Evolutionary conservation across 208 protist species (phyloP).

Genomic region (Angomonas ambiguus): DNA sequence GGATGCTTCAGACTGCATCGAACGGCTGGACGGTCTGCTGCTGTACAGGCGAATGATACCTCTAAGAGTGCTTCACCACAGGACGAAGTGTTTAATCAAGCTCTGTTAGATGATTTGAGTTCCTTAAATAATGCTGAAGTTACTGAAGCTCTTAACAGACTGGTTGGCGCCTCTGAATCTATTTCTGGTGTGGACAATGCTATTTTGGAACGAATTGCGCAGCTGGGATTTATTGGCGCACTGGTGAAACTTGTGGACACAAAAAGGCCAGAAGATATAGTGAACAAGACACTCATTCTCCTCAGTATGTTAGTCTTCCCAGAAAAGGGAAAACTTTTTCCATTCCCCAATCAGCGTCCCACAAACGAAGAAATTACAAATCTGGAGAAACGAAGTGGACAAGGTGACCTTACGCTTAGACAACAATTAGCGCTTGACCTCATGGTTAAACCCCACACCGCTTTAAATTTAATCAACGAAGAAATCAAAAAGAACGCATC

Average conservation of each 20-base stretch:
- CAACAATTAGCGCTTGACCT: conserved; percentile 73
- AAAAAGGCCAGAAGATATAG: conserved; percentile 26
- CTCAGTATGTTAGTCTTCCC: conserved; percentile 62
- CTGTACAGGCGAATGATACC: not conserved
- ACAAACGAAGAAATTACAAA: conserved; percentile 21
- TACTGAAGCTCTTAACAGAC: not conserved
- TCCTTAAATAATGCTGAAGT: not conserved
- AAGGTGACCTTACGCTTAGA: conserved; percentile 60
- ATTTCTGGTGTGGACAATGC: not conserved
- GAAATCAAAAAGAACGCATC: conserved; percentile 49
- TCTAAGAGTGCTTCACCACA: not conserved
- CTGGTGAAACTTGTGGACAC: conserved; percentile 35
- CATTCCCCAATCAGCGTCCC: conserved; percentile 77
- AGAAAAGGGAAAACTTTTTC: conserved; percentile 50
- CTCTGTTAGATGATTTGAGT: not conserved
- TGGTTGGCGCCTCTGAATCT: conserved; percentile 20
- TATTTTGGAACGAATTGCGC: conserved; percentile 7
- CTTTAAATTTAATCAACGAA: conserved; percentile 54
- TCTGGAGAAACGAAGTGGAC: conserved; percentile 36
- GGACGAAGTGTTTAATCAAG: conserved; percentile 4
- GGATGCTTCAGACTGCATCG: conserved; percentile 39
- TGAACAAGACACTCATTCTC: conserved; percentile 37
- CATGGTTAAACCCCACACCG: conserved; percentile 61
- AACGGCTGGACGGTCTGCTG: not conserved
- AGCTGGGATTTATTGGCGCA: conserved; percentile 27